A percentile compares a stretch with the other conserved stretches of the same genome.
Conservation (phyloP, 331 rosid genomes). For the Rhamnella rubrinervis region DNA sequence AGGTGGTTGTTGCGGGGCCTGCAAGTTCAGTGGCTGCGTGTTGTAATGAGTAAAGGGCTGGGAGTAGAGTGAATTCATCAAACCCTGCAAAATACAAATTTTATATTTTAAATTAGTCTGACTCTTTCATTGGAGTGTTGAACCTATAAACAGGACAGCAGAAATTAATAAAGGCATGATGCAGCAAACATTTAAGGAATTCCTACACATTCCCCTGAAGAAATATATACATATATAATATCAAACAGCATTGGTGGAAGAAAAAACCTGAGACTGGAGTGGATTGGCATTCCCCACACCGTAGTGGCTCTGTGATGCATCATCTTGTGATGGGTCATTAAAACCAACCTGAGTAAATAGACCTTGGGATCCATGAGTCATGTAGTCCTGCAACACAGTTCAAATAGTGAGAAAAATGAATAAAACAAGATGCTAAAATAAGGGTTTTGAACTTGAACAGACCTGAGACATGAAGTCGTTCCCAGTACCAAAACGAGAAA, state of each 20-base stretch:
- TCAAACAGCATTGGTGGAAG: slow-evolving; percentile 17
- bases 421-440: background rate
- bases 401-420: slow-evolving; percentile 8
- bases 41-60: slow-evolving; percentile 97
- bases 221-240: background rate
- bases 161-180: too few species aligned
- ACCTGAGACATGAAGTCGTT: slow-evolving; percentile 99
- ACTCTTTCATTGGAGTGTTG: too few species aligned
- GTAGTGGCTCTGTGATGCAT: slow-evolving; percentile 75
- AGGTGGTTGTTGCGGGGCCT: slow-evolving; percentile 80
- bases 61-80: slow-evolving; percentile 87
- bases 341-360: slow-evolving; percentile 91
- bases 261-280: slow-evolving; percentile 94
- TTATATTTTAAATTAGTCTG: too few species aligned
- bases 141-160: too few species aligned
- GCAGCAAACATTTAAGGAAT: too few species aligned
- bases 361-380: slow-evolving; percentile 93
- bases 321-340: slow-evolving; percentile 91
- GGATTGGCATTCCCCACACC: slow-evolving; percentile 72
- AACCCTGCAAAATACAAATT: slow-evolving; percentile 47
- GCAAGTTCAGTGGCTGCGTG: slow-evolving; percentile 84
- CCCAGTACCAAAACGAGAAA: slow-evolving; percentile 92
- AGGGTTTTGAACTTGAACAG: slow-evolving; percentile 18
- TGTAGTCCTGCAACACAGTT: slow-evolving; percentile 69
- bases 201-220: too few species aligned